These are phyloP conservation scores for Aureobasidium lini DNA, from an alignment of 2,329 filamentous ascomycete species.

Conservation along the genomic window DNA sequence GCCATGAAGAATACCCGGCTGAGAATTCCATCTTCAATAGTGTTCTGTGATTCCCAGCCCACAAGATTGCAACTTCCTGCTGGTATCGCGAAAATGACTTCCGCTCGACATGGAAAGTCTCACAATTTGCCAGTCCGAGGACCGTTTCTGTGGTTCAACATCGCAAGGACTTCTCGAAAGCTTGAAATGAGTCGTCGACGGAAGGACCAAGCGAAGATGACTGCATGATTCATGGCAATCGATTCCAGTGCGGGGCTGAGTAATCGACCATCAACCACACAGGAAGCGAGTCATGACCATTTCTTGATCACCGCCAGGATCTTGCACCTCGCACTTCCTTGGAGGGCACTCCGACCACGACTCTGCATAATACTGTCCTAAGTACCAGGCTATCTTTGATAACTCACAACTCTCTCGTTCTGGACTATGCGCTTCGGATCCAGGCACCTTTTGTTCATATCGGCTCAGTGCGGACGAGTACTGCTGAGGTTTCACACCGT, in stretches of 20 bases:
- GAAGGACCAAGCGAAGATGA: neutral
- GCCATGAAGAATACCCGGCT: neutral
- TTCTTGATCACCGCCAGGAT: too few species aligned
- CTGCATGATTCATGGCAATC: neutral
- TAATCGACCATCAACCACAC: neutral
- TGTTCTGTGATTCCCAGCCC: too few species aligned
- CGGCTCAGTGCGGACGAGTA: conserved; percentile 1
- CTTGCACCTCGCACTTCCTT: too few species aligned
- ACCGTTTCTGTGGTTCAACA: neutral
- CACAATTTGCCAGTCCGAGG: neutral
- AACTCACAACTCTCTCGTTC: too few species aligned
- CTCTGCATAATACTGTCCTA: too few species aligned
- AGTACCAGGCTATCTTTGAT: too few species aligned
- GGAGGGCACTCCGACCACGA: too few species aligned
- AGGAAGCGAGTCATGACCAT: neutral
- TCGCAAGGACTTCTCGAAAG: neutral
- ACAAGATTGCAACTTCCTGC: too few species aligned
- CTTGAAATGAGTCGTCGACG: neutral
- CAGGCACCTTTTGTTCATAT: neutral
- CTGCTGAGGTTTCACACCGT: neutral
- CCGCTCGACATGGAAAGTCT: too few species aligned
- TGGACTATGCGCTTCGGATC: too few species aligned
- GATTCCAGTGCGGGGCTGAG: neutral
- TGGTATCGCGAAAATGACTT: too few species aligned
- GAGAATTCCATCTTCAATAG: neutral